These are phyloP conservation scores for Actinomortierella ambigua DNA, from an alignment of 371 early-diverging fungal species.

Conservation along the genomic window DNA sequence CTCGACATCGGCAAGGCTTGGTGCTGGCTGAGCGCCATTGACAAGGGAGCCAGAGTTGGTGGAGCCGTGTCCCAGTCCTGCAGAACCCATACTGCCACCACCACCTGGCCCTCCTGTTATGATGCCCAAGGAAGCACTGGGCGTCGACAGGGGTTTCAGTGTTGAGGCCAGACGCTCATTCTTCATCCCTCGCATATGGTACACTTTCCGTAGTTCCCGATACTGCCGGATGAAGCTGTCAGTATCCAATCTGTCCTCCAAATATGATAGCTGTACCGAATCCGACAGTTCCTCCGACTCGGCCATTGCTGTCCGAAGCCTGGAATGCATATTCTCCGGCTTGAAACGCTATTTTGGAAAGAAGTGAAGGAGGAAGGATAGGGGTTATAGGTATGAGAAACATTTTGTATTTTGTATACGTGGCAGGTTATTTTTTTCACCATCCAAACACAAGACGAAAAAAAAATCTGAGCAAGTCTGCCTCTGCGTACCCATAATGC, in stretches of 20 bases:
- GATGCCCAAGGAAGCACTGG: background rate
- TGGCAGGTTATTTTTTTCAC: background rate
- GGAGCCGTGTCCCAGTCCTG: constrained; percentile 9
- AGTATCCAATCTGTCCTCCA: constrained; percentile 63
- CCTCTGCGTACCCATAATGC: constrained; percentile 55
- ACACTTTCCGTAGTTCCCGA: constrained; percentile 64
- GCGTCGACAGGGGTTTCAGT: constrained; percentile 16
- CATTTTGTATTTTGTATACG: too few species aligned
- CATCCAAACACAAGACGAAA: background rate
- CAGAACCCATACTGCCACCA: background rate
- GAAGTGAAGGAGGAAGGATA: background rate
- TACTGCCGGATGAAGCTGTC: constrained; percentile 65
- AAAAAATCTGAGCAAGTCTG: background rate
- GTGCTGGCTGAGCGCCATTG: too few species aligned
- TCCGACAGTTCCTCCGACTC: constrained; percentile 69
- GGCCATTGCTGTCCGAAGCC: constrained; percentile 58
- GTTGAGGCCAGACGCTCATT: constrained; percentile 52
- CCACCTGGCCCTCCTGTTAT: too few species aligned
- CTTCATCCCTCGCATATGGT: constrained; percentile 66
- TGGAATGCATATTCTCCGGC: constrained; percentile 59
- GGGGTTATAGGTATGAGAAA: too few species aligned
- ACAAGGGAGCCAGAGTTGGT: too few species aligned
- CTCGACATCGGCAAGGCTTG: too few species aligned
- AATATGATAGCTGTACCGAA: constrained; percentile 61
- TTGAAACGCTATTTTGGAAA: constrained; percentile 53